Percentiles rank a stretch among this genome's conserved stretches.
Conservation (phyloP, 768 basidiomycete genomes). For the Boletellus emodensis region DNA sequence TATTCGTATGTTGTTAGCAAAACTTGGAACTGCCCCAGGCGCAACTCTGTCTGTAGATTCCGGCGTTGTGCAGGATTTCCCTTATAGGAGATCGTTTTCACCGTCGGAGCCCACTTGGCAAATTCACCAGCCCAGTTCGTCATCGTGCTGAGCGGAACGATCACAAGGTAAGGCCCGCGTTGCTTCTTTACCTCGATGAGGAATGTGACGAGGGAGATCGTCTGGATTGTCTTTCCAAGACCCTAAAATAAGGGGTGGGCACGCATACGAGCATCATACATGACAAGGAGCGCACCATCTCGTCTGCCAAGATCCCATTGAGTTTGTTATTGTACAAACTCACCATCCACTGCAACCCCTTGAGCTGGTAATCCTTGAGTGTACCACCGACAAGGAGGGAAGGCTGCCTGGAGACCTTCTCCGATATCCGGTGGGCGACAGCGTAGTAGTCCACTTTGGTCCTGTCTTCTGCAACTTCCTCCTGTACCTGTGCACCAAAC, state of each 20-base stretch:
- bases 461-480: conserved; percentile 58
- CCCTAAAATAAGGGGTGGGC: conserved; percentile 46
- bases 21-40: conserved; percentile 84
- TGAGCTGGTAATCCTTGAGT: conserved; percentile 91
- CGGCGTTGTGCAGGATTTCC: conserved; percentile 85
- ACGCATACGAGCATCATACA: conserved; percentile 1
- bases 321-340: conserved; percentile 94
- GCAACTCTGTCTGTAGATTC: conserved; percentile 70
- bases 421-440: conserved; percentile 88
- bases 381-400: conserved; percentile 77
- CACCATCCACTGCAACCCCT: conserved; percentile 98
- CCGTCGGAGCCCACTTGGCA: conserved; percentile 90
- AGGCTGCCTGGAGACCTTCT: conserved; percentile 77
- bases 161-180: conserved; percentile 92
- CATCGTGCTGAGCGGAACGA: conserved; percentile 94
- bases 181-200: conserved; percentile 88
- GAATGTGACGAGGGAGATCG: conserved; percentile 92
- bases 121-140: conserved; percentile 98
- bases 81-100: conserved; percentile 82
- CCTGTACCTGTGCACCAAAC: conserved; percentile 76
- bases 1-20: conserved; percentile 95
- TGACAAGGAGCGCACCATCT: conserved; percentile 59
- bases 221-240: conserved; percentile 94
- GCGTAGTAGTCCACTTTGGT: conserved; percentile 93
- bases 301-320: conserved; percentile 92